Evolutionary conservation across 441 rosid genomes (phyloP), one percentile per base, ranked within the genome.

Genomic region (Euphorbia schlechtendalii): DNA sequence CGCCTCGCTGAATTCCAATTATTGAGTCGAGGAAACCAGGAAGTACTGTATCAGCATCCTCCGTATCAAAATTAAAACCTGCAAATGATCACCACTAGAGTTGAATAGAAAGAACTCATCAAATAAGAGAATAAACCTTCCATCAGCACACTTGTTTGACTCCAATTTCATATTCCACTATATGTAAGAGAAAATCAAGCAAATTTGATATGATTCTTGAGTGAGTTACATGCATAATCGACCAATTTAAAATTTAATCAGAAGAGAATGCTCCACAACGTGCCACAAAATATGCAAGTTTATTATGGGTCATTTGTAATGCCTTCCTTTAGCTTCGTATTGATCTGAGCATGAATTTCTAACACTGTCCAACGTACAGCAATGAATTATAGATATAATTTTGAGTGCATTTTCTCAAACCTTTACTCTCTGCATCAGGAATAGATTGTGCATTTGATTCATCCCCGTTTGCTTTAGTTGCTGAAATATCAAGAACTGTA

Each of bases 51-150:
- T 93, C 83, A 58, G 85, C 93, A 55, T 86, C 91, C 76, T 90
- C 95, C 0, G 98, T 93, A 66, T 93, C 98, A 77, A 93, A 88
- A 66, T 88, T 82, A 73, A 85, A 92, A 41, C 87, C 98, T 92
- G 85, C 61, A 73, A 57, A 61, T 41, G 14, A 55, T 48, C 28
- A 55, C 68, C 64, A 59, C 15, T 59, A 27, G 18, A 64, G 25
- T 59, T 65, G 66, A 64, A 65, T n/a, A 22, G 27, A 21, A 6
- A 38, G 59, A 34, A 48, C 55, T 9, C 43, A 52, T 21, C 32
- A 49, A 41, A 10, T 3, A 0, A 4, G 4, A 32, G 27, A 28
- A 56, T 20, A 38, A 28, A 28, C 40, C 41, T 55, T 27, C 32
- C 59, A 38, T 57, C 10, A 5, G 17, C 3, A 11, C n/a, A 36